Evolutionary conservation across 108 stramenopile genomes (phyloP).

Genomic region (Aurantiochytrium sp.): DNA sequence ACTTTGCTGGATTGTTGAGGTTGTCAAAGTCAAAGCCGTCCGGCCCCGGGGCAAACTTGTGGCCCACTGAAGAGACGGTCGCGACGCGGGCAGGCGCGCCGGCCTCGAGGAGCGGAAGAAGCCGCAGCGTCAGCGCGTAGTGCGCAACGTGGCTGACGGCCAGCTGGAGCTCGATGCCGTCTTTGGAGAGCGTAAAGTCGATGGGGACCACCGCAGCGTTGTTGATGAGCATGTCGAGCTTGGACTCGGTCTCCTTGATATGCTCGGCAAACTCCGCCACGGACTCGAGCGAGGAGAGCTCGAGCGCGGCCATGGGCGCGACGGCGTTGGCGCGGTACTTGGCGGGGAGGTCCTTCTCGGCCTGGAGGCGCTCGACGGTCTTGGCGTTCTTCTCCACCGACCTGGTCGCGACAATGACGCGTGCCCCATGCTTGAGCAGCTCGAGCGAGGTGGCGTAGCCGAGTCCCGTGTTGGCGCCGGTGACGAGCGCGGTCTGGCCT

Average conservation of each 20-base stretch:
- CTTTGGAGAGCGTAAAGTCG: neutral
- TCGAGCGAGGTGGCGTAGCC: slow-evolving; percentile 27
- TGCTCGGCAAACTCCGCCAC: neutral
- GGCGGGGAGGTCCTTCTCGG: neutral
- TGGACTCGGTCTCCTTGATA: neutral
- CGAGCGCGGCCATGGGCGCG: neutral
- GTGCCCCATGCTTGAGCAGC: neutral
- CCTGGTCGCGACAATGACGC: neutral
- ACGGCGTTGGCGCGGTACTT: neutral
- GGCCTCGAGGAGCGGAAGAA: neutral
- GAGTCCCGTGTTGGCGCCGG: neutral
- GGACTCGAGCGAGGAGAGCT: neutral
- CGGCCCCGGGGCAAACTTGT: neutral
- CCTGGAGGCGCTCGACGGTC: neutral
- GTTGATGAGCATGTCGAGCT: neutral
- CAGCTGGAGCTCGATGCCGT: neutral
- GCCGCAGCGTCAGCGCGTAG: neutral
- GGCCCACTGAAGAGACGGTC: neutral
- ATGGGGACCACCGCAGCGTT: neutral
- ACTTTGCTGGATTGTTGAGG: neutral
- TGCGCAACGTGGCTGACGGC: neutral
- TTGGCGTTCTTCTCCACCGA: neutral
- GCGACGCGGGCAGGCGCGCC: neutral
- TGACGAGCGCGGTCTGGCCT: neutral
- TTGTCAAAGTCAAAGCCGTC: neutral